Evolutionary conservation across 2,329 filamentous ascomycete genomes (phyloP).

Genomic region (Diaporthe citrichinensis): DNA sequence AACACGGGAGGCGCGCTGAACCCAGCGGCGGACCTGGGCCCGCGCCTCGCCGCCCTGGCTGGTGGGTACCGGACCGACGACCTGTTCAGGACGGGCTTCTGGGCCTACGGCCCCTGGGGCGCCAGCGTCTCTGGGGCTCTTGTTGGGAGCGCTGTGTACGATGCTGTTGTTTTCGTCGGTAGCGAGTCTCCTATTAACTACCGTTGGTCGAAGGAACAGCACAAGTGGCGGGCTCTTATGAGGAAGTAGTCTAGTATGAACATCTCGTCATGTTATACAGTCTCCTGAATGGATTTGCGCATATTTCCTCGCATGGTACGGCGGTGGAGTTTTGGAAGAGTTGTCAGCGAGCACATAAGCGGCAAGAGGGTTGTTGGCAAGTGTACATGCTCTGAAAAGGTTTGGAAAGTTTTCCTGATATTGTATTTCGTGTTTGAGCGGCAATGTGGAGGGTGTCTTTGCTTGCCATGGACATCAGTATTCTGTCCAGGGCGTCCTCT

Average conservation of each 20-base stretch:
- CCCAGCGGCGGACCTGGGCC: conserved; percentile 55
- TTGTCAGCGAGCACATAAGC: not conserved
- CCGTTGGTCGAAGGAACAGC: conserved; percentile 39
- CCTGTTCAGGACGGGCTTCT: conserved; percentile 51
- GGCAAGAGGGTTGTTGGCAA: not conserved
- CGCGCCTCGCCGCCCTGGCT: conserved; percentile 50
- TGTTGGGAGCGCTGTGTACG: conserved; percentile 49
- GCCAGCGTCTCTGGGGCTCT: conserved; percentile 49
- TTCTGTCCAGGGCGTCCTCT: not conserved
- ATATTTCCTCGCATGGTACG: not conserved
- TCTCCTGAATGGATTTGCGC: too few relatives aligned
- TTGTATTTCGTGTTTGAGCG: not conserved
- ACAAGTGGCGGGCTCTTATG: conserved; percentile 27
- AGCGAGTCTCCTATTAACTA: conserved; percentile 50
- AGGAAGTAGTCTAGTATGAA: too few relatives aligned
- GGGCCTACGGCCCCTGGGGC: conserved; percentile 50
- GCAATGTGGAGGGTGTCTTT: not conserved
- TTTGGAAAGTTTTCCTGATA: not conserved
- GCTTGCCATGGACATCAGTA: not conserved
- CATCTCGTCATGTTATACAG: too few relatives aligned
- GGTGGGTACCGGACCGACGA: conserved; percentile 48
- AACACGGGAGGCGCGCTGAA: conserved; percentile 56
- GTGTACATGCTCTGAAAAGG: not conserved
- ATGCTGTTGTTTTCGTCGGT: conserved; percentile 50
- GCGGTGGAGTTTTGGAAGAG: not conserved